Base-by-base conservation (phyloP, 768 basidiomycete species). In the Tylopilus sp. region DNA sequence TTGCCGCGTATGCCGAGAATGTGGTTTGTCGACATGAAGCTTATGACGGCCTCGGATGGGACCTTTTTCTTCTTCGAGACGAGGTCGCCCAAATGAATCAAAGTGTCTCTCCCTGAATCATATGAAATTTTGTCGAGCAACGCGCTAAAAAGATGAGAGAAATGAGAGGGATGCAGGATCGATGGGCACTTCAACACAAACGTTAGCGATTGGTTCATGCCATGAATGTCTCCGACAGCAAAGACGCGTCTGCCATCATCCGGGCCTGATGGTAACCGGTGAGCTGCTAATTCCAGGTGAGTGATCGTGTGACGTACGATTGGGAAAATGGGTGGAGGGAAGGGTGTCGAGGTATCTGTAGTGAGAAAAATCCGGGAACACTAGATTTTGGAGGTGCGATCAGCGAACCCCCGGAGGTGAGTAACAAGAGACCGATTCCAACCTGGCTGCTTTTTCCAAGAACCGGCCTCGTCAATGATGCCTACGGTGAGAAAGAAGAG, bases 1-100 rank as follows among this genome's bases (percentile, higher is more conserved):
- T 98, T 98, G 0, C 96, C 95, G 28, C 95, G 83, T 4, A 97
- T 92, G 16, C 92, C 93, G 22, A 78, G 78, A 38, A 92, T 75
- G 46, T 83, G 80, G 61, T 86, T 66, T 10, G 71, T 63, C 3
- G 83, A 71, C 77, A 97, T 77, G 68, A 80, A 90, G 8, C 74
- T 69, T 10, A 96, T 71, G 19, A 88, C 76, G 7, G 79, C 74
- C 53, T 86, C 68, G 0, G 89, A 87, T n/a, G 79, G 78, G 31
- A 77, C 57, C n/a, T 57, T 26, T 48, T 79, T 77, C 0, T 77
- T 67, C 68, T 89, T 95, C 21, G 87, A 75, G 17, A 90, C 62
- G 16, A 95, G 74, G 67, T 98, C 96, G 14, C 96, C 96, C 30
- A 86, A 78, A 62, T 92, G 89, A 24, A 98, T 72, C 28, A 98